Percentiles rank a stretch among this genome's conserved stretches.
Conservation (phyloP, 2,329 filamentous ascomycete species). For the Colletotrichum echinochloae region DNA sequence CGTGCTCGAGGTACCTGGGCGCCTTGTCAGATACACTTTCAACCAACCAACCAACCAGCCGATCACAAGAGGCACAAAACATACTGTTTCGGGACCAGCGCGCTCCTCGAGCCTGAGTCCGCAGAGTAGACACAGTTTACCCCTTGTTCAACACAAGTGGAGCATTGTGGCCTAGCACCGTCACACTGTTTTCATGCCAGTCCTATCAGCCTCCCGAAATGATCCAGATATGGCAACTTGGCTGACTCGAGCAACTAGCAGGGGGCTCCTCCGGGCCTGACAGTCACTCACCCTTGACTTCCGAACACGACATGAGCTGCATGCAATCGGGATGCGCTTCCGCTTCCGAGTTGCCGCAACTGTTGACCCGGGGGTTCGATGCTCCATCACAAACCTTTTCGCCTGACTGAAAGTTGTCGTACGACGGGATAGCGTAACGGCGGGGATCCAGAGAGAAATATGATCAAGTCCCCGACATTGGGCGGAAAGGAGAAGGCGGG, state of each 20-base stretch:
- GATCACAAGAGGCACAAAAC: background rate
- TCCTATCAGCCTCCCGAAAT: background rate
- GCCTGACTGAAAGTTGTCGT: background rate
- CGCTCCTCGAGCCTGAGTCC: conserved; percentile 27
- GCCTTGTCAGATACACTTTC: background rate
- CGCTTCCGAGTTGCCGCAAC: conserved; percentile 30
- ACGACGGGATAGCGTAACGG: background rate
- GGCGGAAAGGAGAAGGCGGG: conserved; percentile 13
- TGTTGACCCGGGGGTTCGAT: conserved; percentile 11
- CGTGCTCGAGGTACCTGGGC: conserved; percentile 39
- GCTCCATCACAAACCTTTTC: conserved; percentile 27
- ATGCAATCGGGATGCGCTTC: conserved; percentile 44
- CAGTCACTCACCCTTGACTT: conserved; percentile 43
- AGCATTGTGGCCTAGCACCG: conserved; percentile 42
- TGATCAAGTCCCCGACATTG: conserved; percentile 13
- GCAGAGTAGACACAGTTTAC: conserved; percentile 43
- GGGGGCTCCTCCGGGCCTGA: background rate
- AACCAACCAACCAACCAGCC: no score
- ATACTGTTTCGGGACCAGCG: conserved; percentile 37
- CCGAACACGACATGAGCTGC: conserved; percentile 43
- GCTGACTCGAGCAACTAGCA: background rate
- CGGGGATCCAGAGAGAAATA: conserved; percentile 37
- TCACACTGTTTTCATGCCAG: conserved; percentile 39
- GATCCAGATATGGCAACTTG: background rate
- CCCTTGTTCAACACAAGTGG: conserved; percentile 40